Conservation (phyloP, 2,329 filamentous ascomycete species). For the Paracoccidioides lutzii region DNA sequence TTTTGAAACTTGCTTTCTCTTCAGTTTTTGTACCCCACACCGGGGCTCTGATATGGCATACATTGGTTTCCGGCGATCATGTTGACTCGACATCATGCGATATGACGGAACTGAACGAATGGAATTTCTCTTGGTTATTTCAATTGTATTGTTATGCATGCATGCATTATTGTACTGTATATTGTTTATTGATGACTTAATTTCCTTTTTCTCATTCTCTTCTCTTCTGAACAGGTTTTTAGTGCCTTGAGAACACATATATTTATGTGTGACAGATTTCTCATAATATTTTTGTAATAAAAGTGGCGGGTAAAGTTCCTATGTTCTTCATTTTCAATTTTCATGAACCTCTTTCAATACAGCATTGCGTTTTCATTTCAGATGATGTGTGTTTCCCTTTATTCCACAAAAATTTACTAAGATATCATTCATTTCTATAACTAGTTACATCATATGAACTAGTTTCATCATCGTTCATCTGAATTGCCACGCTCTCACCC, state of each 20-base stretch:
- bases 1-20: not conserved
- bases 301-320: too few relatives aligned
- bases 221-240: not conserved
- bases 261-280: too few relatives aligned
- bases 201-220: constrained; percentile 1
- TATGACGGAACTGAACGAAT: not conserved
- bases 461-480: not conserved
- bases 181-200: not conserved
- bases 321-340: too few relatives aligned
- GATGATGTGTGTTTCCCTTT: not conserved
- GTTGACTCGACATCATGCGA: not conserved
- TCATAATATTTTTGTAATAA: too few relatives aligned
- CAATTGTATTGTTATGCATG: not conserved
- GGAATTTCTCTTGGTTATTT: not conserved
- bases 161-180: not conserved
- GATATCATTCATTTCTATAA: not conserved
- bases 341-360: not conserved
- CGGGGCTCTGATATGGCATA: not conserved
- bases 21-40: not conserved
- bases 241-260: not conserved
- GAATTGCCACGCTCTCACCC: not conserved
- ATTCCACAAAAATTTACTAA: not conserved
- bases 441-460: not conserved
- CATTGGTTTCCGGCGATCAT: not conserved
- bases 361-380: not conserved